Base-by-base conservation (phyloP, 306 rosid genomes). In the Styphnolobium japonicum region DNA sequence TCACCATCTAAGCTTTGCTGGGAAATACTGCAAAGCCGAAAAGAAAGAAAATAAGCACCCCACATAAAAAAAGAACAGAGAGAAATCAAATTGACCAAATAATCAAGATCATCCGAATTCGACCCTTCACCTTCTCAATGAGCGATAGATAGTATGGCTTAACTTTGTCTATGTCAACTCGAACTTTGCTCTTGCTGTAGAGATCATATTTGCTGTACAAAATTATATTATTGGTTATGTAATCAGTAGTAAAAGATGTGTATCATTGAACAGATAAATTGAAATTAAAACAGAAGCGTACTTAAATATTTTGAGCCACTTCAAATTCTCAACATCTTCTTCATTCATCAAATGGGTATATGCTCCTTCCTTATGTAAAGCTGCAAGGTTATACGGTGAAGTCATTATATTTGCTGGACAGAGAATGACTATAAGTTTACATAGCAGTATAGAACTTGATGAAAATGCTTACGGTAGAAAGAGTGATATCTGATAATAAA, bases 281-380 rank as follows among this genome's bases (percentile, higher is more conserved):
- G 64, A 77, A 52, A 11, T 15, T 45, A 48, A 64, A 49, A 34
- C 4, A 31, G n/a, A 39, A 18, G 23, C 71, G 22, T 82, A 91
- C 96, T 91, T 86, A 83, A 91, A 91, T 2, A 87, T 36, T 3
- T 87, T 39, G 8, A 91, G 90, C 96, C 96, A 91, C 80, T 89
- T 86, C 61, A 89, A 62, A 52, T 87, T 89, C 72, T 91, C 83
- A 23, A 68, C 52, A 65, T 91, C 93, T 25, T 88, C 92, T 71
- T 79, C 79, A 71, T 85, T 88, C 91, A 91, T 88, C 15, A 91
- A 72, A 62, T 89, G 91, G 65, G 67, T 85, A 43, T 90, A 90
- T 3, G 89, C 89, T 65, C 89, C 94, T 5, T 78, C 80, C 53
- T 12, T 86, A 29, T 90, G 92, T 12, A 86, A 80, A 48, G 94